These are phyloP conservation scores for Ganoderma resinaceum DNA, from an alignment of 1,284 basidiomycete genomes.

Conservation along the genomic window DNA sequence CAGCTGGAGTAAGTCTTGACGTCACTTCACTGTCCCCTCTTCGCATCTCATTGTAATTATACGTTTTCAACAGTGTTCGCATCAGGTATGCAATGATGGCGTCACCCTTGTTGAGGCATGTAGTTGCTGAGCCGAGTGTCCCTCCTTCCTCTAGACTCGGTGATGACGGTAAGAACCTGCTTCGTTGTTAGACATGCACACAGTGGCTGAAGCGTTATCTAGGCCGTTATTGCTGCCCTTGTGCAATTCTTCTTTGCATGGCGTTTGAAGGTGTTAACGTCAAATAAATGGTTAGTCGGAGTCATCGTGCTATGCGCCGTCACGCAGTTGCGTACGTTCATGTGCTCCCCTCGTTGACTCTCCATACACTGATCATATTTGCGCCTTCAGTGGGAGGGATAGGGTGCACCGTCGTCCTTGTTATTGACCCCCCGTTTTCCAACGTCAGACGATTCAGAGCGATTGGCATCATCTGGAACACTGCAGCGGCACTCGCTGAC, in stretches of 20 bases:
- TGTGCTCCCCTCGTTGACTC: not conserved
- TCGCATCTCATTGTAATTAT: not conserved
- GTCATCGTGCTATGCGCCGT: slow-evolving; percentile 2
- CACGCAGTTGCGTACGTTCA: not conserved
- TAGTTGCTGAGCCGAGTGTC: not conserved
- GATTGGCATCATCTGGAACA: not conserved
- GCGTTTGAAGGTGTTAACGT: slow-evolving; percentile 39
- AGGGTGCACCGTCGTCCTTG: not conserved
- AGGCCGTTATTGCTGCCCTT: slow-evolving; percentile 38
- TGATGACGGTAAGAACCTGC: not conserved
- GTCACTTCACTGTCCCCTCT: too few species aligned
- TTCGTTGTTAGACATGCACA: not conserved
- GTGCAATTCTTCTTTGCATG: slow-evolving; percentile 49
- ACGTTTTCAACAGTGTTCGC: not conserved
- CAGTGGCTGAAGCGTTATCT: slow-evolving; percentile 34
- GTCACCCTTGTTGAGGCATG: not conserved
- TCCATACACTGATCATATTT: not conserved
- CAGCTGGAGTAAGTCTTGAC: not conserved
- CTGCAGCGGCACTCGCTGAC: not conserved
- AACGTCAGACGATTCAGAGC: not conserved
- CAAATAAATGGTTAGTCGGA: slow-evolving; percentile 7
- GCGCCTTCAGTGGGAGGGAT: not conserved
- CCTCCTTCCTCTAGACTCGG: not conserved
- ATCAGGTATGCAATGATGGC: not conserved
- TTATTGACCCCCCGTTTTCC: not conserved